Base-by-base conservation (phyloP, 169 alveolate genomes). In the Cryptosporidium parvum region DNA sequence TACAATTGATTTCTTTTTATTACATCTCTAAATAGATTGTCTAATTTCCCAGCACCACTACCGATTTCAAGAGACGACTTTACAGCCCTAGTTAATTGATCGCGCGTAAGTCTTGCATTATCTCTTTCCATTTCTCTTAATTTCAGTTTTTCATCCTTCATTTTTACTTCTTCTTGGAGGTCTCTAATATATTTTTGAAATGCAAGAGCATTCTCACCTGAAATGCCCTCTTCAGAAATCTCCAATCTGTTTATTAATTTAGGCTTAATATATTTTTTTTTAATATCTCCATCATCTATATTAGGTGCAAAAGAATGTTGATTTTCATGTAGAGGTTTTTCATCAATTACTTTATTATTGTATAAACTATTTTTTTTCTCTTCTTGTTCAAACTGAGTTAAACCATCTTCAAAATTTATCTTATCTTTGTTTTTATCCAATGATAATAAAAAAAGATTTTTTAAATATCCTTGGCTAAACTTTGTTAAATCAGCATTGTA, bases 151-250 rank as follows among this genome's bases (percentile, higher is more conserved):
- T 80, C 89, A 80, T 80, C 89, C 44, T 80, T 80, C 89, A 80
- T 80, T 65, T 80, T 80, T 14, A 80, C 89, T 51, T 80, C 89
- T 14, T 80, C 89, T 53, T 80, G 89, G 2, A 80, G 68, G 62
- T 80, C 89, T 29, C 80, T 59, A 23, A 80, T 80, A 42, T 80
- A 80, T 39, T 80, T 80, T 44, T 80, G 89, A 45, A 80, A 80
- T 42, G 89, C 89, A 44, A 80, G 75, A 23, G 89, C 89, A 59
- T 80, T 80, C n/a, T 80, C 89, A 39, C 89, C 89, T n/a, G 89
- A 80, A 62, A 80, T 80, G 1, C 89, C 75, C 18, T 65, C 89
- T 21, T 80, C 89, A 1, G 89, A 18, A 61, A 80, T 39, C 29
- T 80, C 89, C 45, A 80, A 44, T 16, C 89, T 39, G 62, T 65